These are phyloP conservation scores for Pythium sukuiense DNA, from an alignment of 352 stramenopile species.

Conservation along the genomic window DNA sequence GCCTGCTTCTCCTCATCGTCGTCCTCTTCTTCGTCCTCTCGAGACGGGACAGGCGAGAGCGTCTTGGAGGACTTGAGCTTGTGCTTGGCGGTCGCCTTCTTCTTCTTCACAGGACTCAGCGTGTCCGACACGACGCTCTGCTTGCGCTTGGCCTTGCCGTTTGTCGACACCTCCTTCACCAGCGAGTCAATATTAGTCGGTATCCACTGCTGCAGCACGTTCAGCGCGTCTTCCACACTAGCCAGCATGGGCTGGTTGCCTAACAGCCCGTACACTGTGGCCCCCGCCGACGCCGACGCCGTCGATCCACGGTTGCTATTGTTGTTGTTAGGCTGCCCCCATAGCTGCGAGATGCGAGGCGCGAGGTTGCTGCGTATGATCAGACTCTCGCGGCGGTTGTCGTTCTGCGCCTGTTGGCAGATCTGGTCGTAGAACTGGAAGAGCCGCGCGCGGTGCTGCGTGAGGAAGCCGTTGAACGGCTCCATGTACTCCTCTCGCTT, in stretches of 20 bases:
- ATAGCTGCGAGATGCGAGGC: constrained; percentile 70
- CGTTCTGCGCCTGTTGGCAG: constrained; percentile 63
- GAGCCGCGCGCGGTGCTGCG: constrained; percentile 53
- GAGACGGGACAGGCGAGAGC: constrained; percentile 21
- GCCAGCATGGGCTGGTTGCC: constrained; percentile 18
- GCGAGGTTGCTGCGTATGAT: constrained; percentile 55
- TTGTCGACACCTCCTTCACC: constrained; percentile 46
- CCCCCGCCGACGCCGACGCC: background rate
- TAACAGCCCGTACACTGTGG: constrained; percentile 14
- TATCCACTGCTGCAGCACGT: constrained; percentile 60
- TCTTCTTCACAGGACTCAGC: constrained; percentile 26
- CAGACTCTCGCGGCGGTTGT: constrained; percentile 61
- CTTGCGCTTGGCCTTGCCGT: constrained; percentile 53
- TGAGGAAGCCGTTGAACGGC: constrained; percentile 74
- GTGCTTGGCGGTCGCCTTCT: constrained; percentile 32
- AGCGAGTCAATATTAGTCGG: constrained; percentile 44
- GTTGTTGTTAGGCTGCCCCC: constrained; percentile 21
- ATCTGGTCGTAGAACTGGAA: constrained; percentile 77
- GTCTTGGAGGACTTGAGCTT: constrained; percentile 62
- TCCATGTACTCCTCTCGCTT: constrained; percentile 74
- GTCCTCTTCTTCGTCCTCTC: constrained; percentile 23
- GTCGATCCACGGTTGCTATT: constrained; percentile 2
- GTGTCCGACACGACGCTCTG: constrained; percentile 22
- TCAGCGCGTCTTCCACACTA: constrained; percentile 38
- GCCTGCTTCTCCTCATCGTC: constrained; percentile 13